These are phyloP conservation scores for Citrus inodora DNA, from an alignment of 345 rosid genomes.

Conservation along the genomic window DNA sequence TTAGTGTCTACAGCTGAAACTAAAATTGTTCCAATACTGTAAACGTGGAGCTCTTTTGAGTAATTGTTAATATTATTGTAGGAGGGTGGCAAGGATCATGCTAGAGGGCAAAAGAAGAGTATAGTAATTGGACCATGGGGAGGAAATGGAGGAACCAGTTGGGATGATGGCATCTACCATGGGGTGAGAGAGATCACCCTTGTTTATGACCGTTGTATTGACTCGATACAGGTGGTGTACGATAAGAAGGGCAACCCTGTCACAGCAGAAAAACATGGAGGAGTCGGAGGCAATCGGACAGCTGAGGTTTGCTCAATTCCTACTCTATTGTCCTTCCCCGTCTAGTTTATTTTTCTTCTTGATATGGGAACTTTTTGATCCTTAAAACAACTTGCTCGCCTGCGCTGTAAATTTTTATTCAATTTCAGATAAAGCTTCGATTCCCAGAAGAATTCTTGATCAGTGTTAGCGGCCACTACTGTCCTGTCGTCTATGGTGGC, in stretches of 20 bases:
- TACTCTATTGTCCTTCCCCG: neutral
- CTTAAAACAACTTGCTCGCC: neutral
- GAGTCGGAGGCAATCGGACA: slow-evolving; percentile 50
- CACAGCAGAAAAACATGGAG: slow-evolving; percentile 63
- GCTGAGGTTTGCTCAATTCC: slow-evolving; percentile 41
- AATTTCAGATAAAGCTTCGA: slow-evolving; percentile 58
- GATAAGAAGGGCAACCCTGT: slow-evolving; percentile 61
- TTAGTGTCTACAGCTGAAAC: too few species aligned
- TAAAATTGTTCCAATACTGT: too few species aligned
- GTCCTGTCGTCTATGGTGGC: slow-evolving; percentile 53
- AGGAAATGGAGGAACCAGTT: slow-evolving; percentile 64
- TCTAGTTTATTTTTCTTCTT: neutral
- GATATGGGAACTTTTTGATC: too few species aligned
- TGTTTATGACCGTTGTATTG: slow-evolving; percentile 60
- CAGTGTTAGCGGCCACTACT: slow-evolving; percentile 56
- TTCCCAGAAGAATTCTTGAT: slow-evolving; percentile 66
- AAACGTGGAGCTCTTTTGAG: neutral
- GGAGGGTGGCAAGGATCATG: slow-evolving; percentile 26
- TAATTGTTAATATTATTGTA: neutral
- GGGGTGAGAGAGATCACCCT: slow-evolving; percentile 69
- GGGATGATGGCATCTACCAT: slow-evolving; percentile 69
- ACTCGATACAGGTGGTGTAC: slow-evolving; percentile 56
- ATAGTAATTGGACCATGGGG: slow-evolving; percentile 74
- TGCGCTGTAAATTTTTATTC: neutral
- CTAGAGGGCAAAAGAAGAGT: slow-evolving; percentile 28